A percentile compares a stretch with the other conserved stretches of the same genome.
These are phyloP conservation scores for Shiraia sp. DNA, from an alignment of 2,329 filamentous ascomycete genomes.

Conservation along the genomic window DNA sequence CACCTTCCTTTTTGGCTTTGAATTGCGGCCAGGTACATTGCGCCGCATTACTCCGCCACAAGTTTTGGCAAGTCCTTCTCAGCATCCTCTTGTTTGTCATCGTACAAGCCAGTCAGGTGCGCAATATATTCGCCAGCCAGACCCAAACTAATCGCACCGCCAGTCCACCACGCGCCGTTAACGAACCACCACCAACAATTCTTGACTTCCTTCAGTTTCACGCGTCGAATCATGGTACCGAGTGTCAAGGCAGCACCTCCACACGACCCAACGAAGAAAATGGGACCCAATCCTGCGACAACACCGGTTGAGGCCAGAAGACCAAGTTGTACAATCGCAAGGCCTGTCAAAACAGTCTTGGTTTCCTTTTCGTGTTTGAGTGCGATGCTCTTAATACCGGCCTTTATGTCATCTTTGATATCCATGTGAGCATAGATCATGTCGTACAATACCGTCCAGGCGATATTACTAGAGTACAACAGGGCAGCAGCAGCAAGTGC, in stretches of 20 bases:
- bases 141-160: constrained; percentile 61
- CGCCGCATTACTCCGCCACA: not conserved
- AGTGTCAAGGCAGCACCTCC: constrained; percentile 60
- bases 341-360: constrained; percentile 72
- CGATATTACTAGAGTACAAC: constrained; percentile 77
- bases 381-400: constrained; percentile 86
- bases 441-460: constrained; percentile 88
- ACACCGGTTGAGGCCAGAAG: constrained; percentile 71
- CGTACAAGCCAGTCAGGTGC: constrained; percentile 30
- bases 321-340: constrained; percentile 70
- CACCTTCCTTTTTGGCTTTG: not conserved
- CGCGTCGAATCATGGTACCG: constrained; percentile 62
- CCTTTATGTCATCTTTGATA: constrained; percentile 81
- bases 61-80: not conserved
- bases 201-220: constrained; percentile 59
- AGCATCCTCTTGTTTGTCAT: constrained; percentile 13
- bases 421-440: constrained; percentile 96
- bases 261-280: constrained; percentile 62
- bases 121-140: constrained; percentile 58
- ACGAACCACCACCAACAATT: constrained; percentile 70
- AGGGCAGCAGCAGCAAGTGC: constrained; percentile 69
- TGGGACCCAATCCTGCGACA: constrained; percentile 61
- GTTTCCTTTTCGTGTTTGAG: constrained; percentile 77
- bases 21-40: not conserved
- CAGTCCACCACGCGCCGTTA: constrained; percentile 64